Evolutionary conservation across 345 rosid genomes (phyloP).

Genomic region (Brassica cretica): DNA sequence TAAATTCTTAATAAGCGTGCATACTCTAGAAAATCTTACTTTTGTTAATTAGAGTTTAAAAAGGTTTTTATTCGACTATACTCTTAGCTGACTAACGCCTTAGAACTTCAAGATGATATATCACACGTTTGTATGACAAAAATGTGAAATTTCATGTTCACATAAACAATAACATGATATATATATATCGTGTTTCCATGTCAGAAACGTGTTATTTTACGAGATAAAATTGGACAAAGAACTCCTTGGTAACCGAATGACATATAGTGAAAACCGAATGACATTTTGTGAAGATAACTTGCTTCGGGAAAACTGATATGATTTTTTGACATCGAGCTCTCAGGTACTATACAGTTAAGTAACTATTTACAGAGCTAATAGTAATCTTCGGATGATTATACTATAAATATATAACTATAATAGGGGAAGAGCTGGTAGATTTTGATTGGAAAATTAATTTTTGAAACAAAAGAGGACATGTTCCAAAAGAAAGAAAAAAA

Average conservation of each 20-base stretch:
- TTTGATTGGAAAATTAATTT: constrained; percentile 29
- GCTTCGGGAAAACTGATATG: background rate
- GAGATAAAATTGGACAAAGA: background rate
- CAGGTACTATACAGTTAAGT: background rate
- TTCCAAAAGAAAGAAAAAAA: no score
- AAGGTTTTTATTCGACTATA: background rate
- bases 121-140: background rate
- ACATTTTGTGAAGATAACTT: background rate
- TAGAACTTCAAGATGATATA: background rate
- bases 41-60: background rate
- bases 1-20: no score
- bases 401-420: background rate
- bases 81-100: background rate
- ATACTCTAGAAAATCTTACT: no score
- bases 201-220: background rate
- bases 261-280: background rate
- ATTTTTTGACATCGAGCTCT: background rate
- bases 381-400: constrained; percentile 2
- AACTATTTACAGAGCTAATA: constrained; percentile 6
- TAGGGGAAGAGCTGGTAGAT: constrained; percentile 8
- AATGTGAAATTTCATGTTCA: background rate
- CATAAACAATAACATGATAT: background rate
- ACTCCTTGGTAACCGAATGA: background rate
- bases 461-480: constrained; percentile 23
- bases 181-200: background rate